Evolutionary conservation across 2,329 filamentous ascomycete genomes (phyloP), one percentile per base, ranked within the genome.

Genomic region (Raffaelea deltoideospora): DNA sequence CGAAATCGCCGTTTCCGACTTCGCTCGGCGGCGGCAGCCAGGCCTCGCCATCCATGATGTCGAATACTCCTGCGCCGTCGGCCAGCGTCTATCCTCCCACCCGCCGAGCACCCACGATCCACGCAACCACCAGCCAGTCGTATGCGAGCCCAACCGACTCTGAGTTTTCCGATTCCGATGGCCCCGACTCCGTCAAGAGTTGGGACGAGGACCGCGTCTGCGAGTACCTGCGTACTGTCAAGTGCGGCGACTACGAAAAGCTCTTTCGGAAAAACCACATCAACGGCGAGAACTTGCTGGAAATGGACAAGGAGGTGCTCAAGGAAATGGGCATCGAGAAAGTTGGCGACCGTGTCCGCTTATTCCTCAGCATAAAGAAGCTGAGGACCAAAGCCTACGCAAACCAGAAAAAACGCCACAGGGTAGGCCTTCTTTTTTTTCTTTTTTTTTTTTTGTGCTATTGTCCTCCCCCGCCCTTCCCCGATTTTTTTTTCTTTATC

Each of bases 261-360:
- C 59, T 94, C 20, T 48, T 95, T 59, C 61, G 82, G 59, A 77
- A 77, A 53, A 94, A 98, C 56, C 84, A 96, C 57, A 95, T 98
- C 64, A 98, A 90, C 53, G 90, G 90, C 50, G 86, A 95, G 61
- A 95, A 93, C 53, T 66, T 98, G 31, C 69, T 98, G 48, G 90
- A 98, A 60, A 88, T 95, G 68, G 90, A 98, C 58, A 92, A 94
- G 64, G 79, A 86, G 38, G 85, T 93, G 29, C 68, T 98, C 44
- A 92, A 94, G 58, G 90, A 98, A 57, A 93, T 98, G 75, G 90
- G 90, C 31, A 88, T 98, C 48, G 92, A 94, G 48, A 98, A 96
- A 59, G 83, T 98, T 45, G 90, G 90, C 45, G 90, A 98, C 57
- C 78, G 90, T 37, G 88, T 98, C 26, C 82, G 88, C 44, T 79